Conservation (phyloP, 805 yeast species). For the Komagataella pseudopastoris region DNA sequence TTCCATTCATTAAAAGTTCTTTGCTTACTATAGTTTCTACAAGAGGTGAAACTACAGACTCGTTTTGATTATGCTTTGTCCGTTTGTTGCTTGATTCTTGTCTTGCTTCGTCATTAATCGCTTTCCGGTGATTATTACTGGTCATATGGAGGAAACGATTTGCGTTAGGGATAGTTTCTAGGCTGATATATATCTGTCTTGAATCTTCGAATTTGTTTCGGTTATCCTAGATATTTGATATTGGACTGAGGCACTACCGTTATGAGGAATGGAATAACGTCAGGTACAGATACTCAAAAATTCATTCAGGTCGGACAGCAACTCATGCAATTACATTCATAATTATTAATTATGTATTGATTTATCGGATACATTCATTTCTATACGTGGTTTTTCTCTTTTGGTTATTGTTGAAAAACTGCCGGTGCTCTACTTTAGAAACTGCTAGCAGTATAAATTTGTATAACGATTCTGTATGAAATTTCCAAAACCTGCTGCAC, state of each 20-base stretch:
- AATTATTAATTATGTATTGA: neutral
- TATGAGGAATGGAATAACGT: neutral
- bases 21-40: neutral
- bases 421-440: neutral
- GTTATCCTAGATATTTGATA: neutral
- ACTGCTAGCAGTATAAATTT: neutral
- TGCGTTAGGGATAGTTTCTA: no score
- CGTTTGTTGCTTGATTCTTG: constrained; percentile 18
- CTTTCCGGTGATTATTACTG: constrained; percentile 6
- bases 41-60: neutral
- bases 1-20: constrained; percentile 2
- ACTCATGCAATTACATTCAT: neutral
- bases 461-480: neutral
- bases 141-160: neutral
- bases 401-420: no score
- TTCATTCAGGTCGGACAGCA: neutral
- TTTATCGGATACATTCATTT: neutral
- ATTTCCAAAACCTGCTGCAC: no score
- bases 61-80: constrained; percentile 9
- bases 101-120: constrained; percentile 8
- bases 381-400: neutral
- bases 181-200: neutral
- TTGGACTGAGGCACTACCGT: neutral
- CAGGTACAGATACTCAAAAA: no score
- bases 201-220: neutral